Percentiles rank a stretch among this genome's conserved stretches.
Conservation (phyloP, 2,329 filamentous ascomycete genomes). For the Elsinoe perseae region DNA sequence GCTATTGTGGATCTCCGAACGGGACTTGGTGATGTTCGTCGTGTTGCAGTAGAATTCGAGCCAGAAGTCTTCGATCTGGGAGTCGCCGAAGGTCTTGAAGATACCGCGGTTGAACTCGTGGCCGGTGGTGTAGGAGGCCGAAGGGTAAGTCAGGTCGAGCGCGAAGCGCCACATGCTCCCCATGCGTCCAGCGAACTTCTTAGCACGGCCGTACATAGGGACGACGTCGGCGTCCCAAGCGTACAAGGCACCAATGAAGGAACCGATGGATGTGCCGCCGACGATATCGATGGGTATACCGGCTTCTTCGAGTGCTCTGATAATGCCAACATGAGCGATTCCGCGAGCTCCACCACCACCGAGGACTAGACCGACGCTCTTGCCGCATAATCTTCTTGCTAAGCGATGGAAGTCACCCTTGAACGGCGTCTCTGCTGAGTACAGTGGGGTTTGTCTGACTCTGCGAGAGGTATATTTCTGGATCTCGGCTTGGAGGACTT, state of each 20-base stretch:
- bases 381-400: conserved; percentile 81
- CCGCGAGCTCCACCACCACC: conserved; percentile 89
- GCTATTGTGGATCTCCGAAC: conserved; percentile 86
- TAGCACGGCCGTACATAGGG: conserved; percentile 90
- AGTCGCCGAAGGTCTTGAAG: conserved; percentile 95
- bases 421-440: conserved; percentile 83
- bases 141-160: conserved; percentile 89
- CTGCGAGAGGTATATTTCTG: conserved; percentile 96
- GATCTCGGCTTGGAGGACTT: conserved; percentile 91
- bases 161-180: conserved; percentile 98
- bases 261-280: conserved; percentile 90
- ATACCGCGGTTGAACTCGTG: conserved; percentile 99
- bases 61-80: conserved; percentile 99
- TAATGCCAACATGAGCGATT: conserved; percentile 87
- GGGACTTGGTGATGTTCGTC: conserved; percentile 93
- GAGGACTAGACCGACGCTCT: conserved; percentile 87
- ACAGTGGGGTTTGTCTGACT: conserved; percentile 79
- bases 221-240: conserved; percentile 94
- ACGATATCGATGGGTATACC: conserved; percentile 94
- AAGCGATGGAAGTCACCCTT: conserved; percentile 96
- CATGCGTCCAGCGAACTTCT: conserved; percentile 98
- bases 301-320: conserved; percentile 88
- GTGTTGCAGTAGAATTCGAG: conserved; percentile 99
- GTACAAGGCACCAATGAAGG: conserved; percentile 91
- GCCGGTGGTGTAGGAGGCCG: conserved; percentile 92